phyloP scores from a whole-genome alignment of 108 stramenopile genomes.

The Parietichytrium sp. region DNA sequence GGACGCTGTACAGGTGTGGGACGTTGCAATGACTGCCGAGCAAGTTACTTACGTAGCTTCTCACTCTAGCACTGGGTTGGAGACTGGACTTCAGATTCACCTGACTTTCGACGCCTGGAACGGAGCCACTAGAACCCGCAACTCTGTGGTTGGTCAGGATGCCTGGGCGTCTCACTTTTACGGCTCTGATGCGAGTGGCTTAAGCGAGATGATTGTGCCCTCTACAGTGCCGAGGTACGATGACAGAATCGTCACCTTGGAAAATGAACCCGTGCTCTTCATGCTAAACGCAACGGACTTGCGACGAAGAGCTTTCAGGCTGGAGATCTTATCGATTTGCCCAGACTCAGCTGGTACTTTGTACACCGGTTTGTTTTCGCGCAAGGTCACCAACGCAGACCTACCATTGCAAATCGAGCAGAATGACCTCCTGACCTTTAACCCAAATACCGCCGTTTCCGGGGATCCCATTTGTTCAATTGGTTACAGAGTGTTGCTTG shows the following conservation, averaged over 20 bases:
- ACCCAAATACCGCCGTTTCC: neutral
- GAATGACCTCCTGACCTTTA: neutral
- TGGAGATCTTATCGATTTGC: neutral
- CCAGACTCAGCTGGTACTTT: neutral
- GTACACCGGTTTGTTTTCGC: neutral
- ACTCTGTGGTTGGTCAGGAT: neutral
- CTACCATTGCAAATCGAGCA: neutral
- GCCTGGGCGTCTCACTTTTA: conserved; percentile 5
- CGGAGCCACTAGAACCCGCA: neutral
- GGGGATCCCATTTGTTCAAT: neutral
- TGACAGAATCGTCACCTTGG: neutral
- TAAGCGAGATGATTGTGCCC: neutral
- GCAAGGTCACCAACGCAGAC: neutral
- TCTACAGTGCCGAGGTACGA: neutral
- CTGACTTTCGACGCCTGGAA: neutral
- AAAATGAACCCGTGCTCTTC: neutral
- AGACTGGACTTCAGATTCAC: neutral
- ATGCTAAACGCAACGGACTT: neutral
- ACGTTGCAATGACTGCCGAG: neutral
- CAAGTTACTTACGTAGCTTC: neutral
- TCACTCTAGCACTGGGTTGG: conserved; percentile 9
- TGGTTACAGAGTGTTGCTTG: no score
- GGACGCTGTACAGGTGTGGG: neutral
- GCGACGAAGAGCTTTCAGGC: neutral
- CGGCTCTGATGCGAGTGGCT: neutral